Conservation (phyloP, 768 basidiomycete genomes). For the Rubroboletus pulcherrimus region DNA sequence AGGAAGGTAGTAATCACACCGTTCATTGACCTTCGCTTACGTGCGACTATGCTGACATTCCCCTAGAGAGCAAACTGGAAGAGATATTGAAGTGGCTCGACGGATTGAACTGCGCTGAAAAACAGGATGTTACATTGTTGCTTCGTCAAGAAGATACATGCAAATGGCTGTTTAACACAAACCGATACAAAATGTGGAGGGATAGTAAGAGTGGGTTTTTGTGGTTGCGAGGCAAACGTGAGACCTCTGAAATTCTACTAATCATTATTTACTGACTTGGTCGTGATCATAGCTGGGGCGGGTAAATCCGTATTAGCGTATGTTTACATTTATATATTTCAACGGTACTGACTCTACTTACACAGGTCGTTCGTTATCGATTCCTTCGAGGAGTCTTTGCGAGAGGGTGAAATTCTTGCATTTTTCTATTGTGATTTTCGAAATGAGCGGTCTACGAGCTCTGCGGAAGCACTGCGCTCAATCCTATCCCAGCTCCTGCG, state of each 20-base stretch:
- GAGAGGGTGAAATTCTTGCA: background rate
- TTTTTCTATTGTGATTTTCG: background rate
- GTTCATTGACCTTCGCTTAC: background rate
- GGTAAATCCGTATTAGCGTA: background rate
- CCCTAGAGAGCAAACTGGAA: background rate
- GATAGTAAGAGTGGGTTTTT: background rate
- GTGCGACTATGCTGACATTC: background rate
- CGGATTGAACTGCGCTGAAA: background rate
- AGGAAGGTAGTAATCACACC: background rate
- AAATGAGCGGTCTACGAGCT: background rate
- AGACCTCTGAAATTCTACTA: background rate
- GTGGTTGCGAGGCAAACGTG: background rate
- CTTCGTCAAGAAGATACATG: background rate
- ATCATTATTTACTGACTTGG: background rate
- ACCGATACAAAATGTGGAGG: background rate
- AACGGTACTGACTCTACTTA: background rate
- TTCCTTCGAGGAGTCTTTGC: background rate
- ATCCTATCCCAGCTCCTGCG: background rate
- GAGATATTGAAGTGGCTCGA: background rate
- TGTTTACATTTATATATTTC: background rate
- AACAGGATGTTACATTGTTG: background rate
- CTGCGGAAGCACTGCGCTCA: background rate
- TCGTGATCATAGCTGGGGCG: background rate
- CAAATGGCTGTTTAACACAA: background rate
- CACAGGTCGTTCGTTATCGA: background rate